Evolutionary conservation across 192 early-diverging fungal genomes (phyloP).

Genomic region (Glomus cerebriforme): DNA sequence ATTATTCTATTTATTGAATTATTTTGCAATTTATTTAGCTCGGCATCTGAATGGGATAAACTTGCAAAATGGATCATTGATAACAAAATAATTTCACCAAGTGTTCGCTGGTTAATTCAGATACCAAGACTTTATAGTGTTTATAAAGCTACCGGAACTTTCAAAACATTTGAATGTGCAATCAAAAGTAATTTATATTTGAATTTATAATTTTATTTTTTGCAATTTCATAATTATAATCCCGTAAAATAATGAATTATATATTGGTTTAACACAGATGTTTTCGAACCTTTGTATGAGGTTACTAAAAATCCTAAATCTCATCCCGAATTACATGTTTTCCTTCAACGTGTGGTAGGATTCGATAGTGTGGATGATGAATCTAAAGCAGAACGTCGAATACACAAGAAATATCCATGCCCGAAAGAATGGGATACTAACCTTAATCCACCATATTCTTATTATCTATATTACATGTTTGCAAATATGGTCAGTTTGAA

Average conservation of each 20-base stretch:
- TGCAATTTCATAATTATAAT: background rate
- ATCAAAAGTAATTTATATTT: constrained; percentile 58
- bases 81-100: constrained; percentile 86
- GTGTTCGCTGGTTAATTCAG: constrained; percentile 96
- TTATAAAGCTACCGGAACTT: constrained; percentile 66
- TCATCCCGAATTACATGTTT: constrained; percentile 90
- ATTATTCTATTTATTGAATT: background rate
- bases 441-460: constrained; percentile 90
- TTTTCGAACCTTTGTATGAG: constrained; percentile 90
- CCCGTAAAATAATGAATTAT: background rate
- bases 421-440: constrained; percentile 59
- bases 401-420: constrained; percentile 79
- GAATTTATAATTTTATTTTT: background rate
- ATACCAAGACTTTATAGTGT: constrained; percentile 89
- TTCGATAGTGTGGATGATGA: constrained; percentile 97
- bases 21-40: background rate
- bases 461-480: constrained; percentile 91
- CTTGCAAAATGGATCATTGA: constrained; percentile 90
- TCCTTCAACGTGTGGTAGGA: constrained; percentile 91
- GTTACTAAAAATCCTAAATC: constrained; percentile 82
- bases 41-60: constrained; percentile 84
- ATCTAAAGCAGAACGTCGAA: constrained; percentile 80
- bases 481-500: constrained; percentile 86
- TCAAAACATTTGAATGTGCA: constrained; percentile 76
- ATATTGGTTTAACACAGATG: constrained; percentile 48